phyloP scores from a whole-genome alignment of 805 yeast species.

The Metschnikowia peoriensis region DNA sequence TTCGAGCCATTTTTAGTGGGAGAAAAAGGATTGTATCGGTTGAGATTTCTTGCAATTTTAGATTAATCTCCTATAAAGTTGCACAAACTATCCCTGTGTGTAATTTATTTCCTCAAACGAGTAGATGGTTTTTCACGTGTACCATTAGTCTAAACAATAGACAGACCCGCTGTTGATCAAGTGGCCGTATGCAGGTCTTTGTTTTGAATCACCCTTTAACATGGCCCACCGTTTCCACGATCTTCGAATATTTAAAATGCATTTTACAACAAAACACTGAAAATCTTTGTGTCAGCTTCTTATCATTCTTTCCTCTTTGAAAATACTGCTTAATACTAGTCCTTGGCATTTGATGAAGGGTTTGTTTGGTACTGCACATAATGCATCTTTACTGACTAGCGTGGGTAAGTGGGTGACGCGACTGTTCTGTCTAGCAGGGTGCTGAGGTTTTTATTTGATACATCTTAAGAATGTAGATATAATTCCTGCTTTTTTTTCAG shows the following conservation, averaged over 20 bases:
- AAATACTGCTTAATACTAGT: neutral
- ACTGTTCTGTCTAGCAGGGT: no score
- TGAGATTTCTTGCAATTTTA: neutral
- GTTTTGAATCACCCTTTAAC: neutral
- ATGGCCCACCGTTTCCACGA: no score
- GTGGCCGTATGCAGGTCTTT: neutral
- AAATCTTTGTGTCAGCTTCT: no score
- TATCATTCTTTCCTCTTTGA: no score
- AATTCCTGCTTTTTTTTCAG: no score
- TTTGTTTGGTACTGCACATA: neutral
- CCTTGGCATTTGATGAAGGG: neutral
- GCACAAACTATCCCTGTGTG: no score
- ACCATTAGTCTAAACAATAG: neutral
- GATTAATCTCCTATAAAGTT: neutral
- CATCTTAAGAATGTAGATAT: no score
- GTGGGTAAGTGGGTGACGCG: no score
- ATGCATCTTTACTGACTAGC: neutral
- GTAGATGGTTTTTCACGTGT: neutral
- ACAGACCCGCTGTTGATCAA: neutral
- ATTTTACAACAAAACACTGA: no score
- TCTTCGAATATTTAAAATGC: no score
- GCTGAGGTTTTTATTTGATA: no score
- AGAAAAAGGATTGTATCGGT: neutral
- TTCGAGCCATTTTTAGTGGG: constrained; percentile 2
- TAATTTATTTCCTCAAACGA: no score